Percentiles rank a stretch among this genome's conserved stretches.
These are phyloP conservation scores for Fomitopsis schrenkii DNA, from an alignment of 1,284 basidiomycete species.

Conservation along the genomic window DNA sequence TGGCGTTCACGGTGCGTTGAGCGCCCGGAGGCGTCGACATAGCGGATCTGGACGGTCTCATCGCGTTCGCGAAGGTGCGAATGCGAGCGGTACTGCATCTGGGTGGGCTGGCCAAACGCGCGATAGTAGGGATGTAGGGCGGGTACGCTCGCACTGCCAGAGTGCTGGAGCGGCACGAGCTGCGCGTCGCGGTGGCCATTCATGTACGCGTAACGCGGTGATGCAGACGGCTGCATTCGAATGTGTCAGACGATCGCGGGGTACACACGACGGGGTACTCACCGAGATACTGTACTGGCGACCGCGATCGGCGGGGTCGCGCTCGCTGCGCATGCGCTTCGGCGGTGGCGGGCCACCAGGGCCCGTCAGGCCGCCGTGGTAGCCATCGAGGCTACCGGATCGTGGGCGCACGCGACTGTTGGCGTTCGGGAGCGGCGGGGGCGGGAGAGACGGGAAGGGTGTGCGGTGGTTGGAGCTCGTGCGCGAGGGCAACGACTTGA, in stretches of 20 bases:
- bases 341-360: constrained; percentile 37
- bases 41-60: constrained; percentile 24
- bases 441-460: constrained; percentile 23
- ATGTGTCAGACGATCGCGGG: neutral
- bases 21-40: constrained; percentile 18
- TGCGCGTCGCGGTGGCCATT: constrained; percentile 23
- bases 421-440: constrained; percentile 21
- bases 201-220: constrained; percentile 15
- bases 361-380: constrained; percentile 22
- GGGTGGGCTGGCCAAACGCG: constrained; percentile 9
- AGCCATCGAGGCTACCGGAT: constrained; percentile 37
- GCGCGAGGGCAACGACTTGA: constrained; percentile 1
- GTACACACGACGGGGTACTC: constrained; percentile 9
- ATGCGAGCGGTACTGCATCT: constrained; percentile 2
- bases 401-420: constrained; percentile 35
- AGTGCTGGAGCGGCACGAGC: constrained; percentile 11
- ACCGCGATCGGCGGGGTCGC: constrained; percentile 16
- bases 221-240: constrained; percentile 18
- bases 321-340: constrained; percentile 40
- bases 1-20: constrained; percentile 16
- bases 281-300: constrained; percentile 23
- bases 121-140: constrained; percentile 17
- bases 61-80: constrained; percentile 24
- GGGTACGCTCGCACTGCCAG: constrained; percentile 8
- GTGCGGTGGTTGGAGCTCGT: constrained; percentile 19